These are phyloP conservation scores for Orbilia javanica DNA, from an alignment of 2,329 filamentous ascomycete species.

Conservation along the genomic window DNA sequence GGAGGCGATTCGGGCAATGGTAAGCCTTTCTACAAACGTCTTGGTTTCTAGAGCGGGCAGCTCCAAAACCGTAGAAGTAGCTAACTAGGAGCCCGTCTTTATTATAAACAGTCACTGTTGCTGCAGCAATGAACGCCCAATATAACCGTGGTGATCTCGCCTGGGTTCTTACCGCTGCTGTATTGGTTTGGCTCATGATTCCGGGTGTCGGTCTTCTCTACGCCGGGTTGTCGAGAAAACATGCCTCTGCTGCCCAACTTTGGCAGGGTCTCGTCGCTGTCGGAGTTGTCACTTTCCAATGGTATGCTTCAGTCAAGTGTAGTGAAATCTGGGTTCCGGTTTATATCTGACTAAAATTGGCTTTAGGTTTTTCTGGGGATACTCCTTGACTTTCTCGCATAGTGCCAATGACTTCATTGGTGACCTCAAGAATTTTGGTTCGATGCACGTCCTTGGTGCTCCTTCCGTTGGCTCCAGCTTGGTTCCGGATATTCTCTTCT, in stretches of 20 bases:
- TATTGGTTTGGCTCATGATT: constrained; percentile 75
- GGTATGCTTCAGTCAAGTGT: constrained; percentile 59
- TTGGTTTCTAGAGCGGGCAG: not conserved
- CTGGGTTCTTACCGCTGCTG: constrained; percentile 77
- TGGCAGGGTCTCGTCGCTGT: constrained; percentile 74
- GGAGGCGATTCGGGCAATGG: constrained; percentile 54
- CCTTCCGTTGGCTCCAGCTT: constrained; percentile 72
- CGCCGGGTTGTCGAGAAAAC: constrained; percentile 73
- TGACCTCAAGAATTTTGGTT: constrained; percentile 73
- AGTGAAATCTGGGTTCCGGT: not conserved
- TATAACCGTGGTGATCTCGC: constrained; percentile 75
- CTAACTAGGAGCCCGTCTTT: constrained; percentile 7
- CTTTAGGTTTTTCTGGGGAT: constrained; percentile 71
- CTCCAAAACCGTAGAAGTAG: not conserved
- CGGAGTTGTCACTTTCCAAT: constrained; percentile 71
- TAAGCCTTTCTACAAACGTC: constrained; percentile 10
- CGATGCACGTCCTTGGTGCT: constrained; percentile 73
- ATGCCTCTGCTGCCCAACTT: constrained; percentile 73
- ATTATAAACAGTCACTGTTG: constrained; percentile 42
- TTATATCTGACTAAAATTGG: constrained; percentile 64
- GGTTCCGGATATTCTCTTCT: constrained; percentile 76
- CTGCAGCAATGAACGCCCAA: constrained; percentile 52
- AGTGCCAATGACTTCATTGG: constrained; percentile 75
- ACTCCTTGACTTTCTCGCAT: constrained; percentile 73
- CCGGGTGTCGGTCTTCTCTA: constrained; percentile 76